phyloP scores from a whole-genome alignment of 2,329 filamentous ascomycete genomes.

The Venturia aucupariae region DNA sequence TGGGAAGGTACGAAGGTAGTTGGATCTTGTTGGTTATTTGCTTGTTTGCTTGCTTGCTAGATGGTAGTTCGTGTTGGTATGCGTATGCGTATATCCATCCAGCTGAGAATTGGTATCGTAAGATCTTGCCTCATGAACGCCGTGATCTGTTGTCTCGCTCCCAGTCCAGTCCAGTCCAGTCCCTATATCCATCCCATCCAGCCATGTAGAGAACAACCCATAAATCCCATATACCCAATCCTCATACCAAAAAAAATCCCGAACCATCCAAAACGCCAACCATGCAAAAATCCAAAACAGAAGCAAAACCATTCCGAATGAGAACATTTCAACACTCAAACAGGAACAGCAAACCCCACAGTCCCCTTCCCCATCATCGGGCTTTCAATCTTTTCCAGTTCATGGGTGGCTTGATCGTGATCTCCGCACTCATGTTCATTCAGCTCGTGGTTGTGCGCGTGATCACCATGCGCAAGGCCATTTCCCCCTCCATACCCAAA shows the following conservation, averaged over 20 bases:
- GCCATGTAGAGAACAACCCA: no score
- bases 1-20: no score
- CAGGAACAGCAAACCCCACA: background rate
- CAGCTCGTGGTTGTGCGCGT: background rate
- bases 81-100: background rate
- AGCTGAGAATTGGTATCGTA: background rate
- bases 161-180: background rate
- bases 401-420: background rate
- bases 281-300: background rate
- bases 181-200: background rate
- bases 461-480: background rate
- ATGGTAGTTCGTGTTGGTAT: background rate
- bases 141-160: background rate
- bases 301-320: background rate
- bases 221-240: no score
- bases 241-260: background rate
- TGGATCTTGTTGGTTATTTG: no score
- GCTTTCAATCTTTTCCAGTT: background rate
- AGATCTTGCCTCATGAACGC: background rate
- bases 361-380: background rate
- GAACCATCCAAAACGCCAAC: background rate
- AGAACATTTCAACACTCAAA: background rate
- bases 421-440: background rate
- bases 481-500: conserved; percentile 11
- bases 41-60: no score